Conservation (phyloP, 2,329 filamentous ascomycete genomes). For the Bimuria novae-zelandiae region DNA sequence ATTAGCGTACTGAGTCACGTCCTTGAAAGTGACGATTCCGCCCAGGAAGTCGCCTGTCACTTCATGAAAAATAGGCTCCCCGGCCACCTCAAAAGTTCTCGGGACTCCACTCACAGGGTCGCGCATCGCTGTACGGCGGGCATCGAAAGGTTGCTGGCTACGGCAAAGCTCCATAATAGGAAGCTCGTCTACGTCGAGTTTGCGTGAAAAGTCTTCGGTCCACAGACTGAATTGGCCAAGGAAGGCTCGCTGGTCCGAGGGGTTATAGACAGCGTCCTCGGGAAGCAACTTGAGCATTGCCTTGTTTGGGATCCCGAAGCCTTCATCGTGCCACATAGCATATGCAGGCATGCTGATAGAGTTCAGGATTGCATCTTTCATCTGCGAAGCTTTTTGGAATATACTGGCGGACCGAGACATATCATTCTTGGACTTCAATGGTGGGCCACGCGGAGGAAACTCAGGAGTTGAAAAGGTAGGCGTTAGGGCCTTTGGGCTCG, state of each 20-base stretch:
- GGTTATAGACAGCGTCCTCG: constrained; percentile 43
- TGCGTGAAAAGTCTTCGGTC: constrained; percentile 67
- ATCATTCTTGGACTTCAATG: constrained; percentile 54
- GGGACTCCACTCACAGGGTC: constrained; percentile 58
- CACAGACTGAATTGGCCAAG: constrained; percentile 65
- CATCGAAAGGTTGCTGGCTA: constrained; percentile 64
- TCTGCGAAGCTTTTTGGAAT: constrained; percentile 71
- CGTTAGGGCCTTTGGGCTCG: constrained; percentile 48
- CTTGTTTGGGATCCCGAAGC: constrained; percentile 73
- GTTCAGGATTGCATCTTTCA: constrained; percentile 79
- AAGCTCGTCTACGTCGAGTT: constrained; percentile 63
- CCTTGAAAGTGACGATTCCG: constrained; percentile 71
- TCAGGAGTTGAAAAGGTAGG: constrained; percentile 63
- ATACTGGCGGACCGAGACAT: constrained; percentile 65
- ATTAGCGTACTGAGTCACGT: constrained; percentile 71
- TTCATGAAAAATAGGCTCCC: constrained; percentile 70
- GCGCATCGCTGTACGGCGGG: constrained; percentile 64
- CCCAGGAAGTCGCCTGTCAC: constrained; percentile 73
- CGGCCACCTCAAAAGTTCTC: constrained; percentile 67
- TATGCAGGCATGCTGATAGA: constrained; percentile 75
- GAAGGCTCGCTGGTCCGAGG: constrained; percentile 55
- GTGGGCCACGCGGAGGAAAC: constrained; percentile 71
- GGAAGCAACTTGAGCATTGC: constrained; percentile 56
- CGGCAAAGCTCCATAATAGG: constrained; percentile 69
- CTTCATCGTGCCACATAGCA: constrained; percentile 79